These are phyloP conservation scores for Pascua guehoae DNA, from an alignment of 1,284 basidiomycete species.

Conservation along the genomic window DNA sequence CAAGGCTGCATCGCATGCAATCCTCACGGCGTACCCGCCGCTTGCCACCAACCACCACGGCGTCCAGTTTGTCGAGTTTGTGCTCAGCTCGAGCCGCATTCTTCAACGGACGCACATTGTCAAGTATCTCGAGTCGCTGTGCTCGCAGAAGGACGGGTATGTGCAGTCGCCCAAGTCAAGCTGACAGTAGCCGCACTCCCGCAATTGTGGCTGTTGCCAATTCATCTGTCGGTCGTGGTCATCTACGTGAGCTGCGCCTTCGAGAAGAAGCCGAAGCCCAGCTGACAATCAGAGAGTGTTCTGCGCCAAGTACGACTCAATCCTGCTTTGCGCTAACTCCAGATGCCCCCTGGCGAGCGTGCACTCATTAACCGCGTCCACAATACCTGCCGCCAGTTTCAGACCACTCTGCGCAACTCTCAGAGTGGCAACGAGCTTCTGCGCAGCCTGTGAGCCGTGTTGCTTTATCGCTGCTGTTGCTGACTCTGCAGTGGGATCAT, in stretches of 20 bases:
- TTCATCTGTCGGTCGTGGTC: constrained; percentile 41
- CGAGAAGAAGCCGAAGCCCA: not conserved
- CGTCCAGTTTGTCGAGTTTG: constrained; percentile 41
- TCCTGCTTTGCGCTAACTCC: not conserved
- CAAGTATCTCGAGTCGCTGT: constrained; percentile 41
- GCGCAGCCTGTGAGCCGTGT: constrained; percentile 15
- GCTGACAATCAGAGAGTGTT: constrained; percentile 1
- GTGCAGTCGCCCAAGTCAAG: constrained; percentile 1
- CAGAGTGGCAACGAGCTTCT: constrained; percentile 43
- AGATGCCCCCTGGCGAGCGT: constrained; percentile 33
- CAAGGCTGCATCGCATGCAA: constrained; percentile 26
- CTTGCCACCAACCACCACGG: constrained; percentile 44
- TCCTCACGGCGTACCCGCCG: constrained; percentile 41
- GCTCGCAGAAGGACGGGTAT: constrained; percentile 34
- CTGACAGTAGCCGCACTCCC: constrained; percentile 31
- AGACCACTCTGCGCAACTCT: constrained; percentile 42
- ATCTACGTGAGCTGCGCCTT: constrained; percentile 44
- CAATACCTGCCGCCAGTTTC: constrained; percentile 37
- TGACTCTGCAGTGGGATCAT: constrained; percentile 18
- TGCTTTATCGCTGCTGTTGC: not conserved
- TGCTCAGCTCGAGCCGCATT: constrained; percentile 27
- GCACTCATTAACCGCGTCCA: constrained; percentile 26
- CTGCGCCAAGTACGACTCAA: constrained; percentile 9
- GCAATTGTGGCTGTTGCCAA: constrained; percentile 43
- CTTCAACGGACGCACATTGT: constrained; percentile 21